Evolutionary conservation across 2,329 filamentous ascomycete species (phyloP), one percentile per base, ranked within the genome.

Genomic region (Ploettnerulaceae sp.): DNA sequence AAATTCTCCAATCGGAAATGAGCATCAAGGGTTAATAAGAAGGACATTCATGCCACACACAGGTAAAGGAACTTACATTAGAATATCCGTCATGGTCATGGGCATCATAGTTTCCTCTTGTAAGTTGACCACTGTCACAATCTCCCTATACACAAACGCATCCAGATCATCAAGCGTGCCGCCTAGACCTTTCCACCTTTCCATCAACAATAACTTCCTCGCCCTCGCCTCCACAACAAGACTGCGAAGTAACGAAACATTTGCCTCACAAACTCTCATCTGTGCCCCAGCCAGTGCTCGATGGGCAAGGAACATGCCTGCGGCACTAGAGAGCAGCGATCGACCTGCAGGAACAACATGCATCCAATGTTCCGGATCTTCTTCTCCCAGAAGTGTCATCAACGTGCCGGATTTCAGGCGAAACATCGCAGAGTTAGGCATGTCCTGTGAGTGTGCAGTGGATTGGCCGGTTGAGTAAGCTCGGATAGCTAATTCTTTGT

Each of bases 301-400:
- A 17, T 22, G n/a, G 5, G 11, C n/a, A 7, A 36, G 33, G 12
- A 36, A 36, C 20, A 22, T 36, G 17, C 12, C 12, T n/a, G 33
- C 33, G n/a, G 33, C 20, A 36, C 33, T 36, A 5, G 21, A 22
- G 2, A 36, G 18, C 3, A 36, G 33, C 6, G 33, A 18, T 36
- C 33, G 20, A 14, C 33, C 33, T 22, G 33, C 33, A 5, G 33
- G 33, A 6, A 36, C 33, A 6, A 36, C 33, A 8, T 36, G 33
- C 33, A 36, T 36, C 33, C 33, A 36, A 12, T 36, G 33, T 7
- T 36, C 33, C 14, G 33, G 33, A 24, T 36, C 33, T 14, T 36
- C 33, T 14, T 36, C 33, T 18, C 33, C 33, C 2, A 36, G 33
- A 8, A 36, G 33, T 24, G 33, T 36, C 33, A 36, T 36, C 18